phyloP scores from a whole-genome alignment of 495 filamentous ascomycete genomes.

The Lineolata rhizophorae region DNA sequence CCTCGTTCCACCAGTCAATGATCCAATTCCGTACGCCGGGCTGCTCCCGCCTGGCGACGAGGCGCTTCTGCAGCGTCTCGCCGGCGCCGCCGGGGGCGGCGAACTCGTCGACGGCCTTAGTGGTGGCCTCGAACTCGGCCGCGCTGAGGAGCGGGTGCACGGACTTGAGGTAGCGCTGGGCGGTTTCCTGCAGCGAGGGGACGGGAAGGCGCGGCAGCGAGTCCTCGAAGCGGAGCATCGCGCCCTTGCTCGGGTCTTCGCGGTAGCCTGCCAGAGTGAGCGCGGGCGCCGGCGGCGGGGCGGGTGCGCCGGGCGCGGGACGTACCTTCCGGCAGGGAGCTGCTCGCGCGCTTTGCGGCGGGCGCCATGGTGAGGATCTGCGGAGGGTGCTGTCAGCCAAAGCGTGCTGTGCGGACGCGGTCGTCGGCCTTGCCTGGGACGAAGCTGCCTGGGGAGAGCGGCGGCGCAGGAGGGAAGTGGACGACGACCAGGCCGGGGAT shows the following conservation, averaged over 20 bases:
- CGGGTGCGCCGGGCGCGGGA: too few relatives aligned
- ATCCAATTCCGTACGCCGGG: constrained; percentile 86
- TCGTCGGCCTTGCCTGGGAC: too few relatives aligned
- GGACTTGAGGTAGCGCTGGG: constrained; percentile 77
- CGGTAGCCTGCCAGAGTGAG: constrained; percentile 60
- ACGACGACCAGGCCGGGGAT: too few relatives aligned
- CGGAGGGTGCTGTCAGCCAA: too few relatives aligned
- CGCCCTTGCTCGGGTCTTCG: constrained; percentile 76
- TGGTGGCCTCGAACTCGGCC: constrained; percentile 51
- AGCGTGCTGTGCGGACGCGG: too few relatives aligned
- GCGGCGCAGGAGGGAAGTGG: too few relatives aligned
- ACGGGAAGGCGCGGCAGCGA: constrained; percentile 82
- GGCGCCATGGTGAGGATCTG: background rate
- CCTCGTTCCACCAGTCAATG: constrained; percentile 91
- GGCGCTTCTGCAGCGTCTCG: constrained; percentile 67
- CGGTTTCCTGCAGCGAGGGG: constrained; percentile 83
- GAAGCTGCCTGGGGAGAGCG: too few relatives aligned
- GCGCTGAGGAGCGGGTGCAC: constrained; percentile 61
- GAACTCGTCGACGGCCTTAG: constrained; percentile 66
- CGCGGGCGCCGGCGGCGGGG: too few relatives aligned
- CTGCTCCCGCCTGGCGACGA: constrained; percentile 61
- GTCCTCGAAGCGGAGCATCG: constrained; percentile 91
- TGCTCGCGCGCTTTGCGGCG: background rate
- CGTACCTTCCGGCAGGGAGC: background rate
- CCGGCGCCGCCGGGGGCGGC: constrained; percentile 62